Percentiles rank a stretch among this genome's conserved stretches.
Evolutionary conservation across 441 rosid genomes (phyloP).

Genomic region (Pelargonium myrrhifolium): DNA sequence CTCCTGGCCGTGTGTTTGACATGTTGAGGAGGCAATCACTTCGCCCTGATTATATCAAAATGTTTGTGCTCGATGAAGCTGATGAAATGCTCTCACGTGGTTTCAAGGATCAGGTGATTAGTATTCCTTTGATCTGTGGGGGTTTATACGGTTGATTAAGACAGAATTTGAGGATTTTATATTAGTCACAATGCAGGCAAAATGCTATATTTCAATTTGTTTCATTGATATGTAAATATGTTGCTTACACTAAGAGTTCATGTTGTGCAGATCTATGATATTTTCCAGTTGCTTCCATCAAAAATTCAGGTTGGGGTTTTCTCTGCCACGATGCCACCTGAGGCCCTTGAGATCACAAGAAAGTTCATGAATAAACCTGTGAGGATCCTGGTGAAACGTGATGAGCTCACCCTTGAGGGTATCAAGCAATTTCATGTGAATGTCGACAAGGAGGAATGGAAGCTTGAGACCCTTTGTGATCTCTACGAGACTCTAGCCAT

Average conservation of each 20-base stretch:
- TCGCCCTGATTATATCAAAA: conserved; percentile 57
- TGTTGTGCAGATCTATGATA: conserved; percentile 6
- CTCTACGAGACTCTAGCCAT: conserved; percentile 2
- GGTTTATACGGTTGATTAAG: too few relatives aligned
- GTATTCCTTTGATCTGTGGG: too few relatives aligned
- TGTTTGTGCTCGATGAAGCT: conserved; percentile 78
- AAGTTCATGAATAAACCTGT: conserved; percentile 14
- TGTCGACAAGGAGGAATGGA: too few relatives aligned
- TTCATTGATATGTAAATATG: too few relatives aligned
- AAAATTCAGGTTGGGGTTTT: conserved; percentile 9
- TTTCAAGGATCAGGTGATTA: conserved; percentile 87
- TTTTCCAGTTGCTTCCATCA: conserved; percentile 2
- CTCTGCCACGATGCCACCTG: conserved; percentile 12
- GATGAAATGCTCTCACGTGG: conserved; percentile 84
- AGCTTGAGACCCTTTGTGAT: too few relatives aligned
- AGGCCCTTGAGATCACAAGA: conserved; percentile 13
- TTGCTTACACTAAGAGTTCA: too few relatives aligned
- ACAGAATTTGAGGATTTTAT: too few relatives aligned
- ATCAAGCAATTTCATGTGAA: too few relatives aligned
- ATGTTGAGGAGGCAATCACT: conserved; percentile 75
- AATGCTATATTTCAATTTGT: too few relatives aligned
- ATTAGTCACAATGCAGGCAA: too few relatives aligned
- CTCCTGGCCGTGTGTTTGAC: conserved; percentile 86
- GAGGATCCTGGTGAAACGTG: conserved; percentile 9
- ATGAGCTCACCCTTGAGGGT: conserved; percentile 11